phyloP scores from a whole-genome alignment of 2,329 filamentous ascomycete species.

The Arthroderma sp. region DNA sequence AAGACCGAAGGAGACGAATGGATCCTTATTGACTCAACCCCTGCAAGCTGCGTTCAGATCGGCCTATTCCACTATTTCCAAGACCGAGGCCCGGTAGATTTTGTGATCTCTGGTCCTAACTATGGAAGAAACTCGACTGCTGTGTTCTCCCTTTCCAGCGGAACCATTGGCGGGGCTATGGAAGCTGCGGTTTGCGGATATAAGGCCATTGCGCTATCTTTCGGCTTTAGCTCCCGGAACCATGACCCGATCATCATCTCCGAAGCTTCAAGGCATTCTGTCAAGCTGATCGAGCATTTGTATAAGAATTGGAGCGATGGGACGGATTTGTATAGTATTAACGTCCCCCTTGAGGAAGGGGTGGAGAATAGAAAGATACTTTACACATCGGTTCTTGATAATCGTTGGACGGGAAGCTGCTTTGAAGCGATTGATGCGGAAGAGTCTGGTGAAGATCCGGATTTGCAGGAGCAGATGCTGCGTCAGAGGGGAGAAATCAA shows the following conservation, averaged over 20 bases:
- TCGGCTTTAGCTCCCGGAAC: slow-evolving; percentile 75
- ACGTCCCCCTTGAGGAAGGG: slow-evolving; percentile 70
- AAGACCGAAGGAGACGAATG: slow-evolving; percentile 54
- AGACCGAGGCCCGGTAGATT: slow-evolving; percentile 56
- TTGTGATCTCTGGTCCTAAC: slow-evolving; percentile 70
- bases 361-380: slow-evolving; percentile 59
- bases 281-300: slow-evolving; percentile 67
- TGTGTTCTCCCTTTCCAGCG: slow-evolving; percentile 63
- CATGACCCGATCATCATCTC: slow-evolving; percentile 73
- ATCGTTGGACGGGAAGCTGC: slow-evolving; percentile 76
- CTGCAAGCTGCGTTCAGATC: slow-evolving; percentile 69
- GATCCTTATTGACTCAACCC: slow-evolving; percentile 69
- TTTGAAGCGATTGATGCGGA: slow-evolving; percentile 64
- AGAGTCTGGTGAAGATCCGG: slow-evolving; percentile 45
- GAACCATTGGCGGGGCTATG: slow-evolving; percentile 63
- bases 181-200: slow-evolving; percentile 60
- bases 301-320: slow-evolving; percentile 58
- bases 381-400: slow-evolving; percentile 81
- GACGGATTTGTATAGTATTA: slow-evolving; percentile 80
- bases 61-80: slow-evolving; percentile 68
- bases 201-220: slow-evolving; percentile 69
- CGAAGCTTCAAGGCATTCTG: slow-evolving; percentile 59
- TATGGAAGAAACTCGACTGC: slow-evolving; percentile 74
- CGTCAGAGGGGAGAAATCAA: slow-evolving; percentile 47
- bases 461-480: slow-evolving; percentile 60